A percentile compares a stretch with the other conserved stretches of the same genome.
These are phyloP conservation scores for Sclerotiophoma versabilis DNA, from an alignment of 2,329 filamentous ascomycete species.

Conservation along the genomic window DNA sequence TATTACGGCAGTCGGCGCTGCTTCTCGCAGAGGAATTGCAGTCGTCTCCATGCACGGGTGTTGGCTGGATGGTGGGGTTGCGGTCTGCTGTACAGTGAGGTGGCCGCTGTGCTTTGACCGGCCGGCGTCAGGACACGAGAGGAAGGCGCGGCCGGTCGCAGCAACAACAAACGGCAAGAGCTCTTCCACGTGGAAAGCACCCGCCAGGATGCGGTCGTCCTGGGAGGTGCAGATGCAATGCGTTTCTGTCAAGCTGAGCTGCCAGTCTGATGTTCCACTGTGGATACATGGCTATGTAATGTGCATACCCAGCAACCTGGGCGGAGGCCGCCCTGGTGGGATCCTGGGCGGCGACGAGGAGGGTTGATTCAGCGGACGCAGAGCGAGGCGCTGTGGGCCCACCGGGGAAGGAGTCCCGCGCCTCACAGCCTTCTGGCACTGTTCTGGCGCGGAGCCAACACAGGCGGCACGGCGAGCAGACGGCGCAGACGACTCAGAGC, in stretches of 20 bases:
- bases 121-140: conserved; percentile 7
- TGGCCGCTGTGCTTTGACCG: conserved; percentile 4
- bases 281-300: conserved; percentile 19
- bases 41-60: conserved; percentile 6
- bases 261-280: conserved; percentile 13
- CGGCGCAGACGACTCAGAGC: conserved; percentile 16
- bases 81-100: background rate
- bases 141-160: conserved; percentile 14
- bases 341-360: conserved; percentile 18
- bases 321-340: conserved; percentile 32
- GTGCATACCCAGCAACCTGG: conserved; percentile 41
- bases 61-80: conserved; percentile 8
- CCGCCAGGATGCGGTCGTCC: conserved; percentile 6
- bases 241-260: conserved; percentile 11
- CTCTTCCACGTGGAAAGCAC: conserved; percentile 18
- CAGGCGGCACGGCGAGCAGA: conserved; percentile 33
- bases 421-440: conserved; percentile 30
- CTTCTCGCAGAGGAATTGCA: conserved; percentile 9
- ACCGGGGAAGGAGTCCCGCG: conserved; percentile 45
- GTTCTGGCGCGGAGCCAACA: conserved; percentile 40
- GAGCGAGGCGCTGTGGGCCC: conserved; percentile 30
- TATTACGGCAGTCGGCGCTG: conserved; percentile 24
- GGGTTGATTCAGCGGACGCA: conserved; percentile 22
- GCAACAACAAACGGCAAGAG: conserved; percentile 3
- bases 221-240: conserved; percentile 6